phyloP scores from a whole-genome alignment of 2,329 filamentous ascomycete genomes.

The Harringtonia lauricola region DNA sequence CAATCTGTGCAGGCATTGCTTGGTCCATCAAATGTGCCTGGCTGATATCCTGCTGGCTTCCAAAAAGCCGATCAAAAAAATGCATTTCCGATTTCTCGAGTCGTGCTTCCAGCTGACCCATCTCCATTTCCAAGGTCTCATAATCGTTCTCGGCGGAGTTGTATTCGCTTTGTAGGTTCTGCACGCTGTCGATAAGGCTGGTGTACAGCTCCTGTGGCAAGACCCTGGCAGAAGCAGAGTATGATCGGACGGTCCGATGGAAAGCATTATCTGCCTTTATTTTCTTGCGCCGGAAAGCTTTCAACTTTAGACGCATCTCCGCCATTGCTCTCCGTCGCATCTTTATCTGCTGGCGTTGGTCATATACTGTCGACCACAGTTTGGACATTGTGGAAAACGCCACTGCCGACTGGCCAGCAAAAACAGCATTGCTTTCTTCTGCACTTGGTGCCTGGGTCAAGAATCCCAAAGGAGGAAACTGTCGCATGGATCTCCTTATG shows the following conservation, averaged over 20 bases:
- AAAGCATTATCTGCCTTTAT: constrained; percentile 6
- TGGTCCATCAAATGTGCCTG: no score
- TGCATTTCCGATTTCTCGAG: not conserved
- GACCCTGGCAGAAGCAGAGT: not conserved
- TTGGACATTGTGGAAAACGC: not conserved
- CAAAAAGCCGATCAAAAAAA: not conserved
- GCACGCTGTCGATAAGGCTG: constrained; percentile 1
- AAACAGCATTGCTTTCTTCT: no score
- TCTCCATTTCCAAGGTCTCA: constrained; percentile 19
- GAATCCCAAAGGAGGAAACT: no score
- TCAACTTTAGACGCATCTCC: constrained; percentile 1
- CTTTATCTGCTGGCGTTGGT: constrained; percentile 13
- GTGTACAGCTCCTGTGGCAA: not conserved
- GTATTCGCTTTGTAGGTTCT: constrained; percentile 1
- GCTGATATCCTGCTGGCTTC: no score
- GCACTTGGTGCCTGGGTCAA: no score
- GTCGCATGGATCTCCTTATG: no score
- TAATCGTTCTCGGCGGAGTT: constrained; percentile 21
- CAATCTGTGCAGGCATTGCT: no score
- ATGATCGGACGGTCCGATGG: not conserved
- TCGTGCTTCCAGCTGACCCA: not conserved
- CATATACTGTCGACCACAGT: constrained; percentile 14
- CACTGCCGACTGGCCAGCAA: not conserved
- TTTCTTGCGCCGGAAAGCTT: constrained; percentile 1
- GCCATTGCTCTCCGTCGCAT: constrained; percentile 2